Evolutionary conservation across 108 stramenopile genomes (phyloP).

Genomic region (Cyclostephanos invisitatus): DNA sequence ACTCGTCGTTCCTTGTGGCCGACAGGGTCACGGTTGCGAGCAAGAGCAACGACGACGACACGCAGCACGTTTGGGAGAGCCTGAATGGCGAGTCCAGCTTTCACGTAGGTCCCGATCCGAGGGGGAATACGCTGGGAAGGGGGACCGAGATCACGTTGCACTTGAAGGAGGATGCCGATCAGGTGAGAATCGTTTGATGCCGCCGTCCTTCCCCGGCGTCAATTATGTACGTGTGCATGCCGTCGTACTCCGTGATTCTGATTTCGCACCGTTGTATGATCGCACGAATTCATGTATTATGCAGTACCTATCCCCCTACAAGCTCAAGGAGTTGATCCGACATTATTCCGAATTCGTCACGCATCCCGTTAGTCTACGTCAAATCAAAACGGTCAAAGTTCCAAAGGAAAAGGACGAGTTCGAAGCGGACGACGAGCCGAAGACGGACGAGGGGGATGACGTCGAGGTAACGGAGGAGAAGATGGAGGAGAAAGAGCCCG

Average conservation of each 20-base stretch:
- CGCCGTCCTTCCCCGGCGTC: background rate
- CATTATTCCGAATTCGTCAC: slow-evolving; percentile 99
- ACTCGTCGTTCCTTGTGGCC: slow-evolving; percentile 94
- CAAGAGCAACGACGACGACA: slow-evolving; percentile 88
- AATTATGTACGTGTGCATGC: background rate
- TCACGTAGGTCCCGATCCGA: slow-evolving; percentile 90
- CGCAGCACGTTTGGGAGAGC: slow-evolving; percentile 97
- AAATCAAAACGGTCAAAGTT: slow-evolving; percentile 73
- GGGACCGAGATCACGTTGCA: slow-evolving; percentile 99
- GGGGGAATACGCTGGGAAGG: slow-evolving; percentile 95
- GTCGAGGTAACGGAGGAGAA: slow-evolving; percentile 34
- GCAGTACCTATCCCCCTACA: slow-evolving; percentile 71
- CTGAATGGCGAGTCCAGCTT: slow-evolving; percentile 91
- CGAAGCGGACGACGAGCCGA: slow-evolving; percentile 58
- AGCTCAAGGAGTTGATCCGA: slow-evolving; percentile 82
- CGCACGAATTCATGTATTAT: background rate
- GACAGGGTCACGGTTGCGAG: slow-evolving; percentile 93
- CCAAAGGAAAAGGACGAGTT: slow-evolving; percentile 81
- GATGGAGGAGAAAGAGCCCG: slow-evolving; percentile 60
- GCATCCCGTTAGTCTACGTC: slow-evolving; percentile 94
- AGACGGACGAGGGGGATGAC: slow-evolving; percentile 36
- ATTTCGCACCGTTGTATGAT: background rate
- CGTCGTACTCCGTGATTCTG: background rate
- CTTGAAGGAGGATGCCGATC: slow-evolving; percentile 94
- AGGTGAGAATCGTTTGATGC: slow-evolving; percentile 23